phyloP scores from a whole-genome alignment of 257 asterid genomes.

The Fraxinus cuspidata region DNA sequence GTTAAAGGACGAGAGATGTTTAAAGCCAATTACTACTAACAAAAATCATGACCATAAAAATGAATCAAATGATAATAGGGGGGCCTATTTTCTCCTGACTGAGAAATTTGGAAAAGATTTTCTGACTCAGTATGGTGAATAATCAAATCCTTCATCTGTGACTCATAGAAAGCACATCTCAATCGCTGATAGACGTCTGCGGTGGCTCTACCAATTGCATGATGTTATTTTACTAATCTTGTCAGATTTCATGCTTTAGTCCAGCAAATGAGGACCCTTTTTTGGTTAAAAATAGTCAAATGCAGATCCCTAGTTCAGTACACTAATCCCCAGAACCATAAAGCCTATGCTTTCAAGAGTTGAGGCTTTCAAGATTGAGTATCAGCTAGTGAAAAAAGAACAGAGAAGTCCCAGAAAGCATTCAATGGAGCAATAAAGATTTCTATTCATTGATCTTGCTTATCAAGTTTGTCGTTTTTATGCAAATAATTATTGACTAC shows the following conservation, averaged over 20 bases:
- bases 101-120: neutral
- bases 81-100: neutral
- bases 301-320: slow-evolving; percentile 26
- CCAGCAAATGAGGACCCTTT: slow-evolving; percentile 24
- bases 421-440: slow-evolving; percentile 33
- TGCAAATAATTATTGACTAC: slow-evolving; percentile 6
- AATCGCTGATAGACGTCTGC: slow-evolving; percentile 38
- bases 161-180: slow-evolving; percentile 22
- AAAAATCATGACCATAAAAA: neutral
- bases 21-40: neutral
- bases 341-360: slow-evolving; percentile 8
- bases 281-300: slow-evolving; percentile 25
- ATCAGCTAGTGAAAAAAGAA: slow-evolving; percentile 30
- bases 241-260: slow-evolving; percentile 21
- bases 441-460: slow-evolving; percentile 21
- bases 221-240: slow-evolving; percentile 5
- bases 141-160: slow-evolving; percentile 44
- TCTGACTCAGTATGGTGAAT: slow-evolving; percentile 30
- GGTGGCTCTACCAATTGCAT: slow-evolving; percentile 21
- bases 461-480: slow-evolving; percentile 27
- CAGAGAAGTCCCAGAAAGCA: slow-evolving; percentile 24
- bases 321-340: slow-evolving; percentile 39
- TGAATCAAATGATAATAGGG: neutral
- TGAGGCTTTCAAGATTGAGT: slow-evolving; percentile 10
- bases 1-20: neutral